phyloP scores from a whole-genome alignment of 441 rosid genomes.

The Biscutella laevigata region DNA sequence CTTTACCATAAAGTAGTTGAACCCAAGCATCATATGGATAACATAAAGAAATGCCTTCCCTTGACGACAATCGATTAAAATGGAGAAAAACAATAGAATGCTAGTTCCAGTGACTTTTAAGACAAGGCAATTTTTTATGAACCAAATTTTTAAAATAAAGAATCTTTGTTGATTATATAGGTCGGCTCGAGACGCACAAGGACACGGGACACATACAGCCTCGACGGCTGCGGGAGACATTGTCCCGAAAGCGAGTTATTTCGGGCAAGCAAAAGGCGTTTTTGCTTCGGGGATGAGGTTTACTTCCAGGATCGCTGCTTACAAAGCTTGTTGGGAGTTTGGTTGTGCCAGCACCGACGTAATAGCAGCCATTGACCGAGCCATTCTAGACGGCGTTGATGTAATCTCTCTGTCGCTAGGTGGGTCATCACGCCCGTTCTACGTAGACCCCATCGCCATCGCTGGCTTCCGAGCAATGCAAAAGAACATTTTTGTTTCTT shows the following conservation, averaged over 20 bases:
- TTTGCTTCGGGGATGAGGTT: slow-evolving; percentile 42
- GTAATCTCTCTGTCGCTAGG: slow-evolving; percentile 56
- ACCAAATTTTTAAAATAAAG: no score
- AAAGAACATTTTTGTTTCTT: slow-evolving; percentile 46
- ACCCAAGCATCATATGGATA: no score
- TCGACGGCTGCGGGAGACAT: slow-evolving; percentile 48
- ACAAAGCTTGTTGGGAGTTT: slow-evolving; percentile 45
- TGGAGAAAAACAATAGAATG: no score
- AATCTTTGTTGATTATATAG: background rate
- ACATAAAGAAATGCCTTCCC: no score
- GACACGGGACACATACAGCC: slow-evolving; percentile 66
- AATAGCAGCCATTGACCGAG: slow-evolving; percentile 43
- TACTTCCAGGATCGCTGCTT: slow-evolving; percentile 46
- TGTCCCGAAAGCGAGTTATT: slow-evolving; percentile 31
- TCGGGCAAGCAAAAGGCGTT: slow-evolving; percentile 42
- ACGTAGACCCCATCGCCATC: slow-evolving; percentile 36
- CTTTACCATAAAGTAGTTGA: no score
- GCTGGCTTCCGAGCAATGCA: slow-evolving; percentile 41
- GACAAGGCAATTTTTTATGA: no score
- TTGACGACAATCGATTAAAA: no score
- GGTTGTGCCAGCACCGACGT: slow-evolving; percentile 41
- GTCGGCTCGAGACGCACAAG: slow-evolving; percentile 47
- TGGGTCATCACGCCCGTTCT: slow-evolving; percentile 37
- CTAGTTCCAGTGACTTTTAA: no score
- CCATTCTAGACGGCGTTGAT: slow-evolving; percentile 53